phyloP scores from a whole-genome alignment of 129 eudicot species.

The Flaveria bidentis region DNA sequence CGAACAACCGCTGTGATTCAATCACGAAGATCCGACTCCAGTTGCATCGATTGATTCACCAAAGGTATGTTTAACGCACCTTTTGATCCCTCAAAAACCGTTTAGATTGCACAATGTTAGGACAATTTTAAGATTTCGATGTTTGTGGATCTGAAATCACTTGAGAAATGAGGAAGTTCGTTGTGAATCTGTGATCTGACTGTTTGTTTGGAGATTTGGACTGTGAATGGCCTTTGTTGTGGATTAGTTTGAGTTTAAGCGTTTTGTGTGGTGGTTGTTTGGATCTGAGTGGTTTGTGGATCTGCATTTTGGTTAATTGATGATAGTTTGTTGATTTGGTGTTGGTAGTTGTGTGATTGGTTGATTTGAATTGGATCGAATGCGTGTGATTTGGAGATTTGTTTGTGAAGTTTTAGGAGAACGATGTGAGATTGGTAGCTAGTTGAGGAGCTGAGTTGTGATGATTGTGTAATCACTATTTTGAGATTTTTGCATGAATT shows the following conservation, averaged over 20 bases:
- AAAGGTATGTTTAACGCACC: constrained; percentile 24
- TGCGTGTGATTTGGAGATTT: constrained; percentile 8
- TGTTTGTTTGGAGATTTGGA: neutral
- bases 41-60: constrained; percentile 1
- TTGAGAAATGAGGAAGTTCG: neutral
- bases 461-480: neutral
- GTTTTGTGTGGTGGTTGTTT: constrained; percentile 14
- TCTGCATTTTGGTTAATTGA: constrained; percentile 35
- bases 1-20: constrained; percentile 18
- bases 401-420: constrained; percentile 16
- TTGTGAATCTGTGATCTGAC: neutral
- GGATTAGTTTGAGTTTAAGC: constrained; percentile 15
- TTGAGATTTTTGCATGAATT: constrained; percentile 19
- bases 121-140: neutral
- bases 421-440: constrained; percentile 3
- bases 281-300: constrained; percentile 37
- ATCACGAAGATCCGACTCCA: constrained; percentile 18
- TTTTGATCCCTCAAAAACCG: constrained; percentile 4
- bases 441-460: constrained; percentile 11
- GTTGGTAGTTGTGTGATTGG: neutral
- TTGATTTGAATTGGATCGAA: neutral
- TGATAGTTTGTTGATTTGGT: constrained; percentile 4
- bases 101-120: neutral
- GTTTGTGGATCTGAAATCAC: constrained; percentile 28
- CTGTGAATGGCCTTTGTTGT: neutral